Evolutionary conservation across 2,329 filamentous ascomycete species (phyloP), one percentile per base, ranked within the genome.

Genomic region (Ustulina deusta): DNA sequence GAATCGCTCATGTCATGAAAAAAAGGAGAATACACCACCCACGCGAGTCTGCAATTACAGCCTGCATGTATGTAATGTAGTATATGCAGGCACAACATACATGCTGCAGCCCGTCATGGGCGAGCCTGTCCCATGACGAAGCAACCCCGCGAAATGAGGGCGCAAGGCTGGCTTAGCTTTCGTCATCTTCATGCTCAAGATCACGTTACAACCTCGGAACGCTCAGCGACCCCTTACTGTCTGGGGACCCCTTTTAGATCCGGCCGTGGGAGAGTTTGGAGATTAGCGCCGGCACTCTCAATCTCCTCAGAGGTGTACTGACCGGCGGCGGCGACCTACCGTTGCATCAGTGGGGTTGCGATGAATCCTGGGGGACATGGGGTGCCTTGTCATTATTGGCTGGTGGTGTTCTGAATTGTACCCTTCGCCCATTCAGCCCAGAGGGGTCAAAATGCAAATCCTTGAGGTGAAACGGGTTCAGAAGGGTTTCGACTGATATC

Each of bases 401-500:
- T 55, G 17, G 20, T 42, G 11, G 10, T 11, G 27, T 38, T 25
- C 38, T 32, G 40, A 49, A 34, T n/a, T 49, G 60, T 20, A 59
- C 59, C 60, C 54, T 48, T 54, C 5, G 11, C n/a, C n/a, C 22
- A 11, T 17, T n/a, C 34, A 42, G 11, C 27, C 20, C 27, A 40
- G 46, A 36, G 13, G 59, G 56, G 25, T 58, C 32, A 32, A 13
- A 54, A 42, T 49, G 42, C 48, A 59, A 20, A 22, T n/a, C 29
- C 25, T 40, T n/a, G 59, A 32, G 34, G 44, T 63, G 60, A 63
- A 63, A 63, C 64, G 20, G 29, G 32, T 62, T 54, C 59, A 55
- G 22, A 66, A 52, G 36, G 36, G 64, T 66, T 59, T 63, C 64
- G 54, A 54, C 59, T 48, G 36, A 66, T 58, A 27, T 52, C 36